Percentiles rank a stretch among this genome's conserved stretches.
Conservation (phyloP, 148 eudicot genomes). For the Heliosperma pusillum region DNA sequence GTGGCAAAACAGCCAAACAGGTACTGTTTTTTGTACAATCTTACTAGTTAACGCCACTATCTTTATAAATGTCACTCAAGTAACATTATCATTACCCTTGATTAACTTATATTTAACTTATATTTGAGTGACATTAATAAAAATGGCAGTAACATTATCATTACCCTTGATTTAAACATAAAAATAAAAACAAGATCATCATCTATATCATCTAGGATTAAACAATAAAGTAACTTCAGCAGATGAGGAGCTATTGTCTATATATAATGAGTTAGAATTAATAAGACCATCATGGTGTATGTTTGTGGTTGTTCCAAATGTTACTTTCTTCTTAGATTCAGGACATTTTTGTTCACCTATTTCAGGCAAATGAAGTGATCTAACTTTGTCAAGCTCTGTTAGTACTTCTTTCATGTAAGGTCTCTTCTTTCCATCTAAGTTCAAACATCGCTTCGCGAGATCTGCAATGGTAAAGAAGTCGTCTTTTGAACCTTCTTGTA, state of each 20-base stretch:
- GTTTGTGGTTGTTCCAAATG: not conserved
- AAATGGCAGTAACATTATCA: no score
- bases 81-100: no score
- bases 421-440: conserved; percentile 31
- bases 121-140: no score
- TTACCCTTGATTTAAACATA: no score
- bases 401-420: conserved; percentile 39
- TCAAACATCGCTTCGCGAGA: conserved; percentile 31
- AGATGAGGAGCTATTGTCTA: conserved; percentile 3
- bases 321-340: not conserved
- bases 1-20: no score
- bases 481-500: conserved; percentile 26
- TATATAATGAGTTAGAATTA: conserved; percentile 1
- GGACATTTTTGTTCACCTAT: not conserved
- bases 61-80: no score
- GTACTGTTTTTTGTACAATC: no score
- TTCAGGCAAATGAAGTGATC: conserved; percentile 13
- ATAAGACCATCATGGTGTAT: not conserved
- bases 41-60: no score
- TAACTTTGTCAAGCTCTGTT: conserved; percentile 23
- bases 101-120: no score
- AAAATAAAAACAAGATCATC: no score
- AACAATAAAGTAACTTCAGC: conserved; percentile 18
- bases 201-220: conserved; percentile 13
- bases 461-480: conserved; percentile 24